Percentiles rank a stretch among this genome's conserved stretches.
These are phyloP conservation scores for Ceratobasidium theobromae DNA, from an alignment of 1,284 basidiomycete genomes.

Conservation along the genomic window DNA sequence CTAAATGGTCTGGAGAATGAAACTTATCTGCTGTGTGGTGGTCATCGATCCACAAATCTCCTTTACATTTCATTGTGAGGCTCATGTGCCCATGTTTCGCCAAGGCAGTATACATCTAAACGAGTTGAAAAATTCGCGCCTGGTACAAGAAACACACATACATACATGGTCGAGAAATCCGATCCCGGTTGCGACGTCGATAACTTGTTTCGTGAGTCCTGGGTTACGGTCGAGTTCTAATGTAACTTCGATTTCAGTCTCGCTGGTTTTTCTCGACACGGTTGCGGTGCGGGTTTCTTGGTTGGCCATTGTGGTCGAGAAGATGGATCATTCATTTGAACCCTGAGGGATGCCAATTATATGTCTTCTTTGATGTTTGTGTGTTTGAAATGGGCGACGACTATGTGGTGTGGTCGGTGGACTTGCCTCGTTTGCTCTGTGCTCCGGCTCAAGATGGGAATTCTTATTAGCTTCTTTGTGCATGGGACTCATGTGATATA, in stretches of 20 bases:
- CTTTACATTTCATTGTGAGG: slow-evolving; percentile 85
- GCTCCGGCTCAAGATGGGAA: not conserved
- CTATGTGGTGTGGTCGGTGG: too few relatives aligned
- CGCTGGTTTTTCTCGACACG: slow-evolving; percentile 85
- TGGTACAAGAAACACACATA: slow-evolving; percentile 33
- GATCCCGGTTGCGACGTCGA: slow-evolving; percentile 91
- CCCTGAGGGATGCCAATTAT: too few relatives aligned
- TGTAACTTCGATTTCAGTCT: slow-evolving; percentile 85
- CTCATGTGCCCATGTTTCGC: slow-evolving; percentile 95
- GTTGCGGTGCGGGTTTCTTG: slow-evolving; percentile 58
- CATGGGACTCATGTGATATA: not conserved
- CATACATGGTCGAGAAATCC: slow-evolving; percentile 97
- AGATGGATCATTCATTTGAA: too few relatives aligned
- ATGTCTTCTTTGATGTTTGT: not conserved
- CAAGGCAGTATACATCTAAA: slow-evolving; percentile 90
- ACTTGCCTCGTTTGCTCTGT: not conserved
- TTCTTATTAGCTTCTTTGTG: not conserved
- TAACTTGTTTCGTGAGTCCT: slow-evolving; percentile 66
- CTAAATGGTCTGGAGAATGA: not conserved
- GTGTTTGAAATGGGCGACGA: too few relatives aligned
- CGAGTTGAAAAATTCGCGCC: not conserved
- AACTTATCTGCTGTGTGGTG: slow-evolving; percentile 96
- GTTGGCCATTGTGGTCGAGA: too few relatives aligned
- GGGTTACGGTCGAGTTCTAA: slow-evolving; percentile 83
- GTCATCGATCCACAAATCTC: slow-evolving; percentile 98